Evolutionary conservation across 495 filamentous ascomycete genomes (phyloP).

Genomic region (Amniculicola lignicola): DNA sequence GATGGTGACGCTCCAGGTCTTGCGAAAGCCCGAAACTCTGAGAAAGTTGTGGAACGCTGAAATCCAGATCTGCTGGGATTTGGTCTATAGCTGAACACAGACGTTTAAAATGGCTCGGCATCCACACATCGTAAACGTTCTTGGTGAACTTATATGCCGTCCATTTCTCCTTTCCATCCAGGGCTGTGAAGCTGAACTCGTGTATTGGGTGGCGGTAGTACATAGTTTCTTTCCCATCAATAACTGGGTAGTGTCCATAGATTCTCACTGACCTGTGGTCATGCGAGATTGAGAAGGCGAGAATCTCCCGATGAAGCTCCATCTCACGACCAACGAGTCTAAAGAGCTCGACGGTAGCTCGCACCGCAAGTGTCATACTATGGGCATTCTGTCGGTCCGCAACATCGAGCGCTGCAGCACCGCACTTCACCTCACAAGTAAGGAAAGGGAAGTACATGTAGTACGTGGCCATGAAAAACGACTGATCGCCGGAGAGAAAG

Average conservation of each 20-base stretch:
- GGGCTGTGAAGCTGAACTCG: constrained; percentile 35
- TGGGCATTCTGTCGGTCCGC: constrained; percentile 44
- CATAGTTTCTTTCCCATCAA: constrained; percentile 15
- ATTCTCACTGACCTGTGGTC: constrained; percentile 43
- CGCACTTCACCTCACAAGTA: constrained; percentile 43
- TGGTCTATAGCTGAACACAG: too few species aligned
- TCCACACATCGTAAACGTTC: too few species aligned
- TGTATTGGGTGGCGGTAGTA: constrained; percentile 37
- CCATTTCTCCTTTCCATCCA: too few species aligned
- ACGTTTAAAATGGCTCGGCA: too few species aligned
- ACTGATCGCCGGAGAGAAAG: constrained; percentile 8
- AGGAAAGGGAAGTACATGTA: constrained; percentile 47
- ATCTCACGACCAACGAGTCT: neutral
- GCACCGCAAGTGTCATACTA: constrained; percentile 38
- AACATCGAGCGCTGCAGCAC: constrained; percentile 38
- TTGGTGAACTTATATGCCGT: too few species aligned
- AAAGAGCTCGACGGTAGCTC: constrained; percentile 41
- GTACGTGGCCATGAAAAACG: constrained; percentile 29
- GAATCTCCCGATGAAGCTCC: neutral
- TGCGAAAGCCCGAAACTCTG: constrained; percentile 15
- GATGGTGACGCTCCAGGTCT: constrained; percentile 11
- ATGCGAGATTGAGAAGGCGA: constrained; percentile 50
- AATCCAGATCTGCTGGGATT: too few species aligned
- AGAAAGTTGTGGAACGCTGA: constrained; percentile 17
- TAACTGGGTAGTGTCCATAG: constrained; percentile 22